Conservation (phyloP, 495 filamentous ascomycete species). For the Friedmanniomyces simplex region DNA sequence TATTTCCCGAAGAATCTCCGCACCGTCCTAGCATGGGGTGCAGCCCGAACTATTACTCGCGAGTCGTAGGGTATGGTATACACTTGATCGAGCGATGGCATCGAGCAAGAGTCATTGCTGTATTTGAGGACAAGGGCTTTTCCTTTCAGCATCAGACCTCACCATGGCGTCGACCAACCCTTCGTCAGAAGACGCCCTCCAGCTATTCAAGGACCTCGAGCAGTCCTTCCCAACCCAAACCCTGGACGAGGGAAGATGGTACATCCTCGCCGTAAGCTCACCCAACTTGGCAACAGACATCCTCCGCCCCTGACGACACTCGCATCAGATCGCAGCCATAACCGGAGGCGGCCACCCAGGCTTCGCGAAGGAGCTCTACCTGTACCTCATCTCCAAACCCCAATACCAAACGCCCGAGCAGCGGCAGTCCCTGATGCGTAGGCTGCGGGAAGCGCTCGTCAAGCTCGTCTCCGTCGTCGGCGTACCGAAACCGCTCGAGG, state of each 20-base stretch:
- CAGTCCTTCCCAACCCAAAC: slow-evolving; percentile 39
- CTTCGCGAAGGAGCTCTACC: slow-evolving; percentile 26
- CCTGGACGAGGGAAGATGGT: slow-evolving; percentile 46
- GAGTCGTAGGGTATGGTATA: no score
- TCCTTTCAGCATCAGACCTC: neutral
- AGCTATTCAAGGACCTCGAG: slow-evolving; percentile 43
- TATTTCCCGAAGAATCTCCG: no score
- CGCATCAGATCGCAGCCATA: slow-evolving; percentile 22
- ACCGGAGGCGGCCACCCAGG: slow-evolving; percentile 24
- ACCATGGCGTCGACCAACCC: slow-evolving; percentile 22
- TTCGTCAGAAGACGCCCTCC: slow-evolving; percentile 27
- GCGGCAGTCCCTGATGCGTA: slow-evolving; percentile 27
- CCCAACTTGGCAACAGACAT: no score
- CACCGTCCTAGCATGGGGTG: no score
- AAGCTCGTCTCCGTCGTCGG: slow-evolving; percentile 27
- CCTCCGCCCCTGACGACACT: neutral
- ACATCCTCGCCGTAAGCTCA: slow-evolving; percentile 40
- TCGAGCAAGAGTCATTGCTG: no score
- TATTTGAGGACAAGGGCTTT: no score
- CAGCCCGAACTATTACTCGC: no score
- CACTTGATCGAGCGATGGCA: neutral
- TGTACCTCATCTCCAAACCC: slow-evolving; percentile 23
- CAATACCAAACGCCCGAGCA: slow-evolving; percentile 23
- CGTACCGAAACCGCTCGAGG: slow-evolving; percentile 27
- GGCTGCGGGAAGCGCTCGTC: slow-evolving; percentile 29